A percentile compares a stretch with the other conserved stretches of the same genome.
Evolutionary conservation across 2,329 filamentous ascomycete genomes (phyloP).

Genomic region (Ascochyta rabiei): DNA sequence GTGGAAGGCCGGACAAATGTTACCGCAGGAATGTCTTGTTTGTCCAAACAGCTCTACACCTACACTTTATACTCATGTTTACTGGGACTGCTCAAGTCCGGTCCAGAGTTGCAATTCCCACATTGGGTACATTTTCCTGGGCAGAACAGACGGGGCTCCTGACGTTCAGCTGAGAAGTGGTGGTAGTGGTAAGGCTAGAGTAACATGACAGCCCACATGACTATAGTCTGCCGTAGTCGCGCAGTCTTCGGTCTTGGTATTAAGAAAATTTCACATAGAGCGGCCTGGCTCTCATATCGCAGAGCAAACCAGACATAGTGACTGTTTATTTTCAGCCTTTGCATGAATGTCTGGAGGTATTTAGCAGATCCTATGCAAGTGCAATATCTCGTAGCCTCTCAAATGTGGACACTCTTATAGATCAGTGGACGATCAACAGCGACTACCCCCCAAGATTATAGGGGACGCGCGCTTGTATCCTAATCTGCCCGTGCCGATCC

Average conservation of each 20-base stretch:
- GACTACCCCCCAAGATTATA: too few relatives aligned
- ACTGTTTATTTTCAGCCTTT: too few relatives aligned
- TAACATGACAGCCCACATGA: background rate
- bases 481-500: background rate
- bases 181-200: conserved; percentile 8
- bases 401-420: too few relatives aligned
- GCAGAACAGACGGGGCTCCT: conserved; percentile 2
- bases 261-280: background rate
- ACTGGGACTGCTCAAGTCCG: background rate
- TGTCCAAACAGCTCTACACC: background rate
- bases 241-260: conserved; percentile 3
- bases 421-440: too few relatives aligned
- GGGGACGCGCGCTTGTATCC: too few relatives aligned
- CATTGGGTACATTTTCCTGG: conserved; percentile 2
- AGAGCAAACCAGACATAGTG: too few relatives aligned
- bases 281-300: too few relatives aligned
- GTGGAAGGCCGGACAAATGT: background rate
- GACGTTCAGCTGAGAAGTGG: conserved; percentile 8
- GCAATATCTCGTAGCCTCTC: too few relatives aligned
- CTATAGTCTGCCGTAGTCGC: background rate
- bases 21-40: background rate
- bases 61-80: conserved; percentile 3
- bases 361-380: too few relatives aligned
- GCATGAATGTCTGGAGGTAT: too few relatives aligned
- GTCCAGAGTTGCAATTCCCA: conserved; percentile 8